Base-by-base conservation (phyloP, 2,329 filamentous ascomycete genomes). In the Aspergillus sp. region DNA sequence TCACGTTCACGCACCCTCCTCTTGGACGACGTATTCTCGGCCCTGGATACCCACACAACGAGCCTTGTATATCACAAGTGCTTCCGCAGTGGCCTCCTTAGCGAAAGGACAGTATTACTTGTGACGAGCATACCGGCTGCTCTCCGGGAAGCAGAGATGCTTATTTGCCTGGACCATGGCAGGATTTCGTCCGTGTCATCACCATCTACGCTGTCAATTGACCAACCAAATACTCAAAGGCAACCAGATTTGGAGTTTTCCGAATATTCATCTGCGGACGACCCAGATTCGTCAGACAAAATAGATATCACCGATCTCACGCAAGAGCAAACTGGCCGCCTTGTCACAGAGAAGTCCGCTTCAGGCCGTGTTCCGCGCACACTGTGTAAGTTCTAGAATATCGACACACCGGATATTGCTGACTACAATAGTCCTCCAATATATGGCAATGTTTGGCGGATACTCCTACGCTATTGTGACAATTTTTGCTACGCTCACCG, bases 21-120 rank as follows among this genome's bases (percentile, higher is more conserved):
- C 1, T 63, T 78, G 1, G 74, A 78, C 40, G 74, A 78, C 36
- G 64, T 76, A 2, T 74, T 78, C 41, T 72, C 73, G 1, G 74
- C 74, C 0, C 58, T 78, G 1, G 74, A 78, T 43, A 65, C 73
- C 12, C 73, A 74, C 42, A 78, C 74, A 0, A 67, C 70, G 1
- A 68, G 69, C 11, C 58, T 63, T 2, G 61, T 78, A 2, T 77
- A 72, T 67, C 65, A 72, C 36, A 59, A 67, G 34, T 75, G 70
- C 42, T 77, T 78, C 45, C 75, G 72, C 37, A 61, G 65, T 29
- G 69, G 73, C 29, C 45, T 78, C 15, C 59, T 78, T 7, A 60
- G 59, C 13, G 70, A 67, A 6, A 61, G 73, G 17, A 78, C 74
- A 1, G 63, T 68, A 1, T 66, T 78, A 4, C 57, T 78, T 11